Percentiles rank a stretch among this genome's conserved stretches.
Conservation (phyloP, 75 land plant species). For the Pinus tabuliformis region DNA sequence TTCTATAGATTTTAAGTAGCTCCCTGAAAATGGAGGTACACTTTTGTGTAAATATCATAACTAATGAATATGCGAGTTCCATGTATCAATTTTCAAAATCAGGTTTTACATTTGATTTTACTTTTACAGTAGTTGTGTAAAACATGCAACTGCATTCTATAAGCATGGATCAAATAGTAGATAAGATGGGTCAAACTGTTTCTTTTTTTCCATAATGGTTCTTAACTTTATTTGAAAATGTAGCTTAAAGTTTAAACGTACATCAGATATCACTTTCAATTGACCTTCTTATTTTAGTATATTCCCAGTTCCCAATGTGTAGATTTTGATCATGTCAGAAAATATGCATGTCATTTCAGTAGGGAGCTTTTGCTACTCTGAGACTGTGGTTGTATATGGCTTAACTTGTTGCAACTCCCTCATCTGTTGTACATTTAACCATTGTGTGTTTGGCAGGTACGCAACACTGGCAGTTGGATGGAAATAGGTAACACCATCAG, state of each 20-base stretch:
- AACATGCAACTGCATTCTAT: neutral
- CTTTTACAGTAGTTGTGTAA: too few species aligned
- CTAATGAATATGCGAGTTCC: too few species aligned
- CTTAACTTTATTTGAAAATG: too few species aligned
- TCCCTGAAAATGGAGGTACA: too few species aligned
- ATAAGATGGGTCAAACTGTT: neutral
- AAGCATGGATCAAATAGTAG: neutral
- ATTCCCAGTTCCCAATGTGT: neutral
- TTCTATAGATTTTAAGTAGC: too few species aligned
- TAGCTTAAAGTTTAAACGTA: neutral
- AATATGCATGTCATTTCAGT: neutral
- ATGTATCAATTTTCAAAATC: too few species aligned
- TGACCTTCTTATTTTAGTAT: neutral
- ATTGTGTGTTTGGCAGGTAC: constrained; percentile 47
- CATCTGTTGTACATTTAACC: neutral
- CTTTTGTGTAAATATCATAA: too few species aligned
- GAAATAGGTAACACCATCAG: constrained; percentile 98
- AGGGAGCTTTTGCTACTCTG: neutral
- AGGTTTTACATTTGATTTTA: too few species aligned
- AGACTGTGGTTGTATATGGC: neutral
- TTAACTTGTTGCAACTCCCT: neutral
- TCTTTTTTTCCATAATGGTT: neutral
- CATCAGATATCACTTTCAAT: neutral
- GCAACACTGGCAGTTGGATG: constrained; percentile 98
- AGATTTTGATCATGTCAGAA: neutral